Percentiles rank a stretch among this genome's conserved stretches.
These are phyloP conservation scores for Fusarium praegraminearum DNA, from an alignment of 2,329 filamentous ascomycete species.

Conservation along the genomic window DNA sequence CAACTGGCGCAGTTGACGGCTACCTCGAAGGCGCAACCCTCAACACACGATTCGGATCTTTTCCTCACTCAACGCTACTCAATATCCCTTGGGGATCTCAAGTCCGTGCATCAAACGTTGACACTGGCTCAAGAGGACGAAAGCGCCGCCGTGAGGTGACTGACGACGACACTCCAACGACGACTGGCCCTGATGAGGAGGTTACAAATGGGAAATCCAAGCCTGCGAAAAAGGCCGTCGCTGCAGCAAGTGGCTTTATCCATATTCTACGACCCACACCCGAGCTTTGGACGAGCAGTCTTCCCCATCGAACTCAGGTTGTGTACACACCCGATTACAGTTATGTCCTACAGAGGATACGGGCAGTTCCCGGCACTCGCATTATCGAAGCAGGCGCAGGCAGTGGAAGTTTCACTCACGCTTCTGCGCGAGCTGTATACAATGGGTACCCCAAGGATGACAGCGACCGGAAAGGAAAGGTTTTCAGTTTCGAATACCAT, in stretches of 20 bases:
- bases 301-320: slow-evolving; percentile 86
- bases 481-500: slow-evolving; percentile 88
- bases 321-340: slow-evolving; percentile 91
- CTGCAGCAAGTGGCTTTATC: slow-evolving; percentile 76
- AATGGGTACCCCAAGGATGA: slow-evolving; percentile 71
- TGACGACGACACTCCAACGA: slow-evolving; percentile 58
- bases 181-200: slow-evolving; percentile 53
- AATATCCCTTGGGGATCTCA: slow-evolving; percentile 91
- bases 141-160: slow-evolving; percentile 67
- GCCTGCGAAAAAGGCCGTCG: slow-evolving; percentile 61
- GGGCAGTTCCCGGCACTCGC: slow-evolving; percentile 76
- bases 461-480: slow-evolving; percentile 68
- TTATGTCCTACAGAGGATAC: slow-evolving; percentile 82
- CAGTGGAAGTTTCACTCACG: slow-evolving; percentile 87
- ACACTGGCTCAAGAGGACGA: slow-evolving; percentile 88
- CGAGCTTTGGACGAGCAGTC: slow-evolving; percentile 82
- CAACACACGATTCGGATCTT: slow-evolving; percentile 95
- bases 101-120: slow-evolving; percentile 87
- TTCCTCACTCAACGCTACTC: slow-evolving; percentile 82
- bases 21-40: slow-evolving; percentile 83
- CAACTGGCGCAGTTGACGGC: slow-evolving; percentile 73
- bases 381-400: slow-evolving; percentile 86
- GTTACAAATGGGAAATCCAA: slow-evolving; percentile 50
- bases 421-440: slow-evolving; percentile 80
- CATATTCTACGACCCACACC: slow-evolving; percentile 84